phyloP scores from a whole-genome alignment of 1,284 basidiomycete species.

The Ceratobasidium papillatum region DNA sequence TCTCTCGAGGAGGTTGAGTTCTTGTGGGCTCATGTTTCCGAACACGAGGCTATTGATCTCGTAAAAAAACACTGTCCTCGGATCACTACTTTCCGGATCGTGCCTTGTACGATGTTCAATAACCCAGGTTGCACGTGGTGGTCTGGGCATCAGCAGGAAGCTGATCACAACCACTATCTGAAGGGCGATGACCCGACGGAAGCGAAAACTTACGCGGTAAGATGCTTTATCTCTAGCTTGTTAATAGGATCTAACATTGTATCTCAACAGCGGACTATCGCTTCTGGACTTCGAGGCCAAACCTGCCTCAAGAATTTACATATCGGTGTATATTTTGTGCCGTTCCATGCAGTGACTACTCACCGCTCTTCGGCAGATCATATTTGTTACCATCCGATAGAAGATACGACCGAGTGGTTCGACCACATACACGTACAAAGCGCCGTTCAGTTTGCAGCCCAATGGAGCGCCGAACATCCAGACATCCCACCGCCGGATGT shows the following conservation, averaged over 20 bases:
- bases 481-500: neutral
- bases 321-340: neutral
- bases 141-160: neutral
- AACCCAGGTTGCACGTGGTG: constrained; percentile 22
- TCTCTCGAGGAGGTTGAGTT: constrained; percentile 15
- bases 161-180: constrained; percentile 26
- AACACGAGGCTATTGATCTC: neutral
- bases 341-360: neutral
- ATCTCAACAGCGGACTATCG: too few species aligned
- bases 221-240: too few species aligned
- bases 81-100: constrained; percentile 2
- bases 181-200: neutral
- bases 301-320: neutral
- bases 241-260: too few species aligned
- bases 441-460: neutral
- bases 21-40: neutral
- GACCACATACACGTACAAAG: neutral
- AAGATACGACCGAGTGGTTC: neutral
- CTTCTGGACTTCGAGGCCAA: neutral
- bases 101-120: constrained; percentile 33
- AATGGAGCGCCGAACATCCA: neutral
- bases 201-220: constrained; percentile 13
- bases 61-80: neutral
- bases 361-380: neutral
- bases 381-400: neutral